Conservation (phyloP, 441 rosid species). For the Corymbia citriodora region DNA sequence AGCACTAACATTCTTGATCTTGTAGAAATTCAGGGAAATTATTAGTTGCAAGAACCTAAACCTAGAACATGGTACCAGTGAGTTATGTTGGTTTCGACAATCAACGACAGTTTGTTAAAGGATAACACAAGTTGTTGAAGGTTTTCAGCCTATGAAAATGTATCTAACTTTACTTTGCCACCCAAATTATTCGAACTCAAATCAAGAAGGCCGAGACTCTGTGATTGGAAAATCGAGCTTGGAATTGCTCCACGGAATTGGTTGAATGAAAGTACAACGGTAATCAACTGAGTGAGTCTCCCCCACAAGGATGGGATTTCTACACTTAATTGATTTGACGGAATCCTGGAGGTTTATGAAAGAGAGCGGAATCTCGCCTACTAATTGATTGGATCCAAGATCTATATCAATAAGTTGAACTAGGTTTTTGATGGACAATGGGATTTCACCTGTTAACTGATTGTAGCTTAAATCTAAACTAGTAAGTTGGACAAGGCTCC, state of each 20-base stretch:
- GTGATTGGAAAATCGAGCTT: background rate
- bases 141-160: background rate
- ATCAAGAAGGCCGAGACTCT: background rate
- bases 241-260: background rate
- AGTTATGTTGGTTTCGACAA: background rate
- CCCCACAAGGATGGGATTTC: too few relatives aligned
- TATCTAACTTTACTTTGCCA: background rate
- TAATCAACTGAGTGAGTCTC: too few relatives aligned
- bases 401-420: background rate
- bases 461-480: background rate
- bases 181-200: background rate
- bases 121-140: background rate
- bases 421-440: background rate
- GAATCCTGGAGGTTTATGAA: background rate
- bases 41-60: background rate
- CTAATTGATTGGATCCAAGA: background rate
- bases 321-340: background rate
- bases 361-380: too few relatives aligned
- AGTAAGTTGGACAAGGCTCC: background rate
- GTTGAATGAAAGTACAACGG: background rate
- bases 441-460: slow-evolving; percentile 3
- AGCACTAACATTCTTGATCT: background rate
- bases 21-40: background rate
- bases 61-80: background rate
- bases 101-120: background rate